Evolutionary conservation across 352 stramenopile genomes (phyloP).

Genomic region (Elongisporangium anandrum): DNA sequence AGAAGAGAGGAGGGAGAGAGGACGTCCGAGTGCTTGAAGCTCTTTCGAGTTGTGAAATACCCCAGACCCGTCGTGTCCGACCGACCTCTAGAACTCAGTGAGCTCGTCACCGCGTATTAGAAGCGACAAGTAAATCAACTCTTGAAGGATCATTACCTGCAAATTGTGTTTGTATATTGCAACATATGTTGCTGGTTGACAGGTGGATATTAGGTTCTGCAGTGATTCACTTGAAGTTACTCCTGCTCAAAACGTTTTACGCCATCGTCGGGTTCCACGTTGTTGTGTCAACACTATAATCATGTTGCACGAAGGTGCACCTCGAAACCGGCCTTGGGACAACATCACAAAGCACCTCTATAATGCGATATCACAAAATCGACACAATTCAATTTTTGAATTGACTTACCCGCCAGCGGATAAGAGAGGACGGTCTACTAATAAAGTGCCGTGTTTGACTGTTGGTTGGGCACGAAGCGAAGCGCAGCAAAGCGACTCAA

Average conservation of each 20-base stretch:
- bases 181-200: neutral
- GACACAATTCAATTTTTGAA: neutral
- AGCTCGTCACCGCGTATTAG: neutral
- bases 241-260: slow-evolving; percentile 2
- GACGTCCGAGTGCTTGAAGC: slow-evolving; percentile 8
- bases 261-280: neutral
- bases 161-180: neutral
- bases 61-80: neutral
- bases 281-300: neutral
- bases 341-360: too few relatives aligned
- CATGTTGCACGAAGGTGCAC: neutral
- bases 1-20: neutral
- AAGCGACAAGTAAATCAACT: neutral
- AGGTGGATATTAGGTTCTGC: neutral
- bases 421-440: neutral
- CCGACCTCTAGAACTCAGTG: neutral
- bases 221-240: neutral
- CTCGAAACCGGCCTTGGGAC: too few relatives aligned
- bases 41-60: slow-evolving; percentile 16
- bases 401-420: neutral
- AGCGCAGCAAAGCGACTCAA: neutral
- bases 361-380: neutral
- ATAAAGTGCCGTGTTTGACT: neutral
- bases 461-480: neutral
- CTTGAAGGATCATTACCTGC: neutral